These are phyloP conservation scores for Chrysoporthe deuterocubensis DNA, from an alignment of 2,329 filamentous ascomycete species.

Conservation along the genomic window DNA sequence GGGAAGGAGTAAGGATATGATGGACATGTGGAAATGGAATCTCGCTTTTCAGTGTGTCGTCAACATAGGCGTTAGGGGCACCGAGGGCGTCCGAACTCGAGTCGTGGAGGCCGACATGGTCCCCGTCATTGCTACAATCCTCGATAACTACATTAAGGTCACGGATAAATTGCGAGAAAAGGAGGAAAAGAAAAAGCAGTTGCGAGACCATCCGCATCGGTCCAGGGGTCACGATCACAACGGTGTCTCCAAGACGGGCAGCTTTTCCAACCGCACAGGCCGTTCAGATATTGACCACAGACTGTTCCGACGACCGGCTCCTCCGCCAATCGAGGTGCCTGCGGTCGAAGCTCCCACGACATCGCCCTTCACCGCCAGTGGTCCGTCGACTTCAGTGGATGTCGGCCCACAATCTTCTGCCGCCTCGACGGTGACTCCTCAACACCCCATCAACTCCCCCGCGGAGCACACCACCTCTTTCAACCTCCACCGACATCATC, in stretches of 20 bases:
- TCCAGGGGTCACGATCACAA: slow-evolving; percentile 56
- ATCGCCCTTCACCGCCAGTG: slow-evolving; percentile 45
- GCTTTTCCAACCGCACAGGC: slow-evolving; percentile 57
- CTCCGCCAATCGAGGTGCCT: slow-evolving; percentile 60
- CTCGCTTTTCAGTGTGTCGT: slow-evolving; percentile 98
- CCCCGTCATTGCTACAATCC: slow-evolving; percentile 94
- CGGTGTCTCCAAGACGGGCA: slow-evolving; percentile 51
- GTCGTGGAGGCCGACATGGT: slow-evolving; percentile 99
- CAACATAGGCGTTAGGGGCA: slow-evolving; percentile 96
- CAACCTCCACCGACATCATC: slow-evolving; percentile 48
- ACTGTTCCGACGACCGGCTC: slow-evolving; percentile 74
- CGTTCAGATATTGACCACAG: slow-evolving; percentile 64
- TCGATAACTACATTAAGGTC: slow-evolving; percentile 98
- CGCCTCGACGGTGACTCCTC: slow-evolving; percentile 52
- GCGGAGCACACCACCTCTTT: slow-evolving; percentile 69
- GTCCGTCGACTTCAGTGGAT: slow-evolving; percentile 43
- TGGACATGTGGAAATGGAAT: slow-evolving; percentile 99
- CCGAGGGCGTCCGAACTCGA: slow-evolving; percentile 88
- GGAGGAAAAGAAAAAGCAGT: slow-evolving; percentile 75
- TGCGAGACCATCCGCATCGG: slow-evolving; percentile 55
- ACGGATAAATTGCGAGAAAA: slow-evolving; percentile 90
- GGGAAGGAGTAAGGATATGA: slow-evolving; percentile 94
- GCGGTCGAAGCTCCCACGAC: slow-evolving; percentile 76
- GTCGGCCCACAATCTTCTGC: neutral
- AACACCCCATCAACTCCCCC: slow-evolving; percentile 70